These are phyloP conservation scores for Coemansia sp. DNA, from an alignment of 192 early-diverging fungal genomes.

Conservation along the genomic window DNA sequence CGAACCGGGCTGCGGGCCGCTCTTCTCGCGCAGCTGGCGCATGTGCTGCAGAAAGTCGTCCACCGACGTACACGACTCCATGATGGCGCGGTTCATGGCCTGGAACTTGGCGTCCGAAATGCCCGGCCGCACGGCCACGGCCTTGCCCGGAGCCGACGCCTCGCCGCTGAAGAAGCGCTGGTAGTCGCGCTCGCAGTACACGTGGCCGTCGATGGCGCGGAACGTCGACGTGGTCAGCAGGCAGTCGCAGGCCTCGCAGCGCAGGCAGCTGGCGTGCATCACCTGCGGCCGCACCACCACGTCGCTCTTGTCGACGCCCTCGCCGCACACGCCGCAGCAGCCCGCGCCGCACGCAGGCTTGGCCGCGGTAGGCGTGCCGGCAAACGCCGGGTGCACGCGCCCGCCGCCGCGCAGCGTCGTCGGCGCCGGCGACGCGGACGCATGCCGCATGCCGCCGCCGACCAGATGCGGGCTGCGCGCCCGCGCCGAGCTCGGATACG, in stretches of 20 bases:
- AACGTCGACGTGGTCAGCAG: constrained; percentile 47
- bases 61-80: constrained; percentile 53
- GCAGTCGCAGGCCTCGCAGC: constrained; percentile 51
- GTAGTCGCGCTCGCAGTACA: constrained; percentile 50
- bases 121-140: constrained; percentile 20
- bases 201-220: constrained; percentile 47
- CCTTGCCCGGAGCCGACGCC: constrained; percentile 4
- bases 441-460: constrained; percentile 20
- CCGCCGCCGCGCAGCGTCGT: constrained; percentile 39
- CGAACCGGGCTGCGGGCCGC: constrained; percentile 10
- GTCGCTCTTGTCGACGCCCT: constrained; percentile 38
- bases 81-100: constrained; percentile 48
- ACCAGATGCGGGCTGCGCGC: constrained; percentile 24
- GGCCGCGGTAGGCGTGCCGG: background rate
- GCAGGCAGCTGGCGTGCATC: constrained; percentile 50
- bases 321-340: constrained; percentile 47
- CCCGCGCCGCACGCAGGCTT: constrained; percentile 25
- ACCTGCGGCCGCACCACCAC: constrained; percentile 44
- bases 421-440: constrained; percentile 4
- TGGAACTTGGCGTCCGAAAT: constrained; percentile 41
- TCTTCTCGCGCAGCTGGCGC: constrained; percentile 38
- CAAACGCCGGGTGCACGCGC: constrained; percentile 14
- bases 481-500: constrained; percentile 28
- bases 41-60: constrained; percentile 52
- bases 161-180: constrained; percentile 25